These are phyloP conservation scores for Macrolepiota fuliginosa DNA, from an alignment of 768 basidiomycete genomes.

Conservation along the genomic window DNA sequence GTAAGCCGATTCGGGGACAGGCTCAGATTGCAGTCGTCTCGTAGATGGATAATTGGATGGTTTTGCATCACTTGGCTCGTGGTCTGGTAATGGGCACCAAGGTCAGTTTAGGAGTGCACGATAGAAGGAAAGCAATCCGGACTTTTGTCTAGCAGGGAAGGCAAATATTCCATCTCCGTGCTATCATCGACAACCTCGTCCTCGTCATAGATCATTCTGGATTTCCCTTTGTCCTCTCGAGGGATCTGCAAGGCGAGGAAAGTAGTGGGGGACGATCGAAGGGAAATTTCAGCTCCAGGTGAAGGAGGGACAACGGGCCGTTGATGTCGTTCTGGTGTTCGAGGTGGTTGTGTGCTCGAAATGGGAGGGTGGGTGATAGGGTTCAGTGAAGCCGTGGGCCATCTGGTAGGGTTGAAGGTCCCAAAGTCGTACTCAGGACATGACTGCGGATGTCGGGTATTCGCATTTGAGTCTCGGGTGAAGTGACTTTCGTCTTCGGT, in stretches of 20 bases:
- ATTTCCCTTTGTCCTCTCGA: not conserved
- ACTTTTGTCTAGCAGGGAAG: not conserved
- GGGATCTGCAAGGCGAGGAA: not conserved
- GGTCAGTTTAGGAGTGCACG: not conserved
- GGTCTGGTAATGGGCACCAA: not conserved
- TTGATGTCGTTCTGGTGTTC: not conserved
- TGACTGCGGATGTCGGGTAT: not conserved
- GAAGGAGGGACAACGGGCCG: too few relatives aligned
- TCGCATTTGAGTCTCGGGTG: not conserved
- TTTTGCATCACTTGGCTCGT: not conserved
- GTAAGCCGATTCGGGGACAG: constrained; percentile 11
- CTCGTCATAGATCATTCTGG: not conserved
- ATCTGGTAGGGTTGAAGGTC: not conserved
- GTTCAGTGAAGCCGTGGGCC: not conserved
- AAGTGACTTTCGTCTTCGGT: not conserved
- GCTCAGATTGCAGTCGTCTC: constrained; percentile 4
- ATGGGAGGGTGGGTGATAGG: not conserved
- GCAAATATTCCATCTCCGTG: not conserved
- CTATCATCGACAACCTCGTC: constrained; percentile 8
- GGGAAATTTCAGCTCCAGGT: not conserved
- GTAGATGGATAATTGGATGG: not conserved
- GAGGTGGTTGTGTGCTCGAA: not conserved
- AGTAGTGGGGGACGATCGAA: not conserved
- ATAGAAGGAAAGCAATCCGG: not conserved
- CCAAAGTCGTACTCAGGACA: not conserved